phyloP scores from a whole-genome alignment of 2,329 filamentous ascomycete species.

The Aspergillus uvarum region DNA sequence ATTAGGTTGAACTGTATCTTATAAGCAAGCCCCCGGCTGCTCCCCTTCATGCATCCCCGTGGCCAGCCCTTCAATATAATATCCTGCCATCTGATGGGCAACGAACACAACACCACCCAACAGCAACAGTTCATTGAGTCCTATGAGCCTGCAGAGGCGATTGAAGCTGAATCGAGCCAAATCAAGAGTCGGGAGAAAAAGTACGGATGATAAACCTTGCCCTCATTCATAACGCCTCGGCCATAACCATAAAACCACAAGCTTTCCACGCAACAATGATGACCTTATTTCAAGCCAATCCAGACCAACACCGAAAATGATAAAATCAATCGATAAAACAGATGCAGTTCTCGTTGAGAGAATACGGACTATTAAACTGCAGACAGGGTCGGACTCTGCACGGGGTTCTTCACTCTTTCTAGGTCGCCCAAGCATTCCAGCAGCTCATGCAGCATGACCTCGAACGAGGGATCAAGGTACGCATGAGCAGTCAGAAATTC shows the following conservation, averaged over 20 bases:
- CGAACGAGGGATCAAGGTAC: conserved; percentile 21
- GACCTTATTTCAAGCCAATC: no score
- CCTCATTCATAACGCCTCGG: neutral
- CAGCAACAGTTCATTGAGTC: neutral
- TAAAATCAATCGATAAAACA: no score
- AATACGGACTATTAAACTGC: neutral
- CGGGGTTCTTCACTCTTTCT: conserved; percentile 19
- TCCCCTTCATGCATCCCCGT: no score
- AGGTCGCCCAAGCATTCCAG: conserved; percentile 19
- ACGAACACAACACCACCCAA: no score
- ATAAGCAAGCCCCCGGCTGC: no score
- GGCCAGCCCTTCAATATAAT: no score
- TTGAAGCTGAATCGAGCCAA: neutral
- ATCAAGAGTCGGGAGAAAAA: neutral
- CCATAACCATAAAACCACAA: neutral
- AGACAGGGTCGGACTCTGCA: conserved; percentile 12
- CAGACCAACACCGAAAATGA: no score
- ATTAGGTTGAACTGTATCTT: no score
- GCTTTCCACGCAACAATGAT: neutral
- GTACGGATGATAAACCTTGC: no score
- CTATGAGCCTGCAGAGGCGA: neutral
- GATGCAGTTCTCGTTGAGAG: neutral
- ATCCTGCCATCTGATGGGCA: no score
- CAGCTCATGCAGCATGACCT: conserved; percentile 19
- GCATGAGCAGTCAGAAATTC: conserved; percentile 21